Percentiles rank a stretch among this genome's conserved stretches.
phyloP scores from a whole-genome alignment of 257 asterid genomes.

The Orobanche coerulescens region DNA sequence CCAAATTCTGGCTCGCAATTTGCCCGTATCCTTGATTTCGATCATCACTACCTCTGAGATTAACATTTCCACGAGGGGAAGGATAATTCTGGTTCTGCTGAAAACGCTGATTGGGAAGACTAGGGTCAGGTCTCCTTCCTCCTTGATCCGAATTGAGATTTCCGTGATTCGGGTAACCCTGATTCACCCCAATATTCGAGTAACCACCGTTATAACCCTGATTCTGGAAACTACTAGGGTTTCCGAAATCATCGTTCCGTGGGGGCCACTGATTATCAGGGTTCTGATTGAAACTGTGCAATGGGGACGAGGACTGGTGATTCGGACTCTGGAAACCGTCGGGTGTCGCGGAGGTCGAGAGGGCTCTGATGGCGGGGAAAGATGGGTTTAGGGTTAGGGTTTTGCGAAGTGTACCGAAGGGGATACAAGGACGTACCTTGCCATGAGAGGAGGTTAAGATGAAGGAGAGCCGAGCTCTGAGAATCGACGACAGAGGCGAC shows the following conservation, averaged over 20 bases:
- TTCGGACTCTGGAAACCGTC: constrained; percentile 26
- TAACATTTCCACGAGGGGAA: constrained; percentile 28
- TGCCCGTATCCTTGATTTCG: constrained; percentile 34
- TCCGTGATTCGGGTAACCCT: constrained; percentile 34
- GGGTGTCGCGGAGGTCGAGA: constrained; percentile 43
- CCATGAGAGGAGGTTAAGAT: constrained; percentile 15
- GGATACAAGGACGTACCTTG: constrained; percentile 29
- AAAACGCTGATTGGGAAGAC: constrained; percentile 33
- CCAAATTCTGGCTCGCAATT: constrained; percentile 25
- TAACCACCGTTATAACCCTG: constrained; percentile 27
- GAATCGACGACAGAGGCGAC: constrained; percentile 33
- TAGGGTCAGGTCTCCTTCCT: constrained; percentile 23
- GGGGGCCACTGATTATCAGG: constrained; percentile 31
- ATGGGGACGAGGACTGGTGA: constrained; percentile 29
- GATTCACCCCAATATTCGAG: constrained; percentile 27
- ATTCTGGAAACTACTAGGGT: constrained; percentile 30
- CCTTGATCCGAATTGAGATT: constrained; percentile 20
- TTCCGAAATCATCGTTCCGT: constrained; percentile 23
- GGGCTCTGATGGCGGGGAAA: constrained; percentile 26
- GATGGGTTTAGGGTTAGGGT: constrained; percentile 27
- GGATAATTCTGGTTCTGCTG: constrained; percentile 33
- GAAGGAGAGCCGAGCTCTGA: constrained; percentile 34
- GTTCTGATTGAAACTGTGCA: constrained; percentile 26
- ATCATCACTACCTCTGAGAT: constrained; percentile 25
- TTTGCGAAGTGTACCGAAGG: constrained; percentile 29